Conservation (phyloP, 148 eudicot genomes). For the Oxyria digyna region DNA sequence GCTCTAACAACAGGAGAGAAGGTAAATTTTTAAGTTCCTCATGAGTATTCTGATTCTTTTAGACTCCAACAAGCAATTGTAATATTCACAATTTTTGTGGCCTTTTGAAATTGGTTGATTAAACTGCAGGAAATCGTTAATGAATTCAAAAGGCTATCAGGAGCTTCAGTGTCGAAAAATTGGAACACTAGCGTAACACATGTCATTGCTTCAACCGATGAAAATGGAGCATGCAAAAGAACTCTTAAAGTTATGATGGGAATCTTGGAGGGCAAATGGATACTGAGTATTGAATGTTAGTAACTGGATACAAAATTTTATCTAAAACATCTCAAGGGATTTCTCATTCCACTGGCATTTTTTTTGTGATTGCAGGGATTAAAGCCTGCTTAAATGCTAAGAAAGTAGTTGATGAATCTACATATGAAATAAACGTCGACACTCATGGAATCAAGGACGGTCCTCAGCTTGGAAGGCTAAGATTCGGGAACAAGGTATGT, state of each 20-base stretch:
- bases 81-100: neutral
- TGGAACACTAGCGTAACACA: conserved; percentile 80
- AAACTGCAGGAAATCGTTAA: conserved; percentile 56
- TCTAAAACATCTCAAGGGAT: neutral
- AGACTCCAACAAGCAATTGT: neutral
- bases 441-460: conserved; percentile 71
- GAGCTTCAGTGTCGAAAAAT: conserved; percentile 34
- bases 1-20: conserved; percentile 57
- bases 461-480: conserved; percentile 72
- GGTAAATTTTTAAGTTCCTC: conserved; percentile 24
- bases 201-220: conserved; percentile 67
- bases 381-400: conserved; percentile 56
- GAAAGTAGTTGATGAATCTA: conserved; percentile 54
- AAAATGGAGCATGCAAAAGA: conserved; percentile 76
- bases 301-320: conserved; percentile 1
- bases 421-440: conserved; percentile 60
- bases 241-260: conserved; percentile 89
- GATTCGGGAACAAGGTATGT: conserved; percentile 57
- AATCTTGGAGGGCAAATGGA: conserved; percentile 94
- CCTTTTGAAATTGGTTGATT: neutral
- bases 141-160: conserved; percentile 49
- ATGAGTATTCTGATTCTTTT: neutral
- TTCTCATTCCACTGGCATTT: neutral
- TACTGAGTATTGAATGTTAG: conserved; percentile 57
- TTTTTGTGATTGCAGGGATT: conserved; percentile 51